Evolutionary conservation across 148 eudicot species (phyloP).

Genomic region (Limonium bicolor): DNA sequence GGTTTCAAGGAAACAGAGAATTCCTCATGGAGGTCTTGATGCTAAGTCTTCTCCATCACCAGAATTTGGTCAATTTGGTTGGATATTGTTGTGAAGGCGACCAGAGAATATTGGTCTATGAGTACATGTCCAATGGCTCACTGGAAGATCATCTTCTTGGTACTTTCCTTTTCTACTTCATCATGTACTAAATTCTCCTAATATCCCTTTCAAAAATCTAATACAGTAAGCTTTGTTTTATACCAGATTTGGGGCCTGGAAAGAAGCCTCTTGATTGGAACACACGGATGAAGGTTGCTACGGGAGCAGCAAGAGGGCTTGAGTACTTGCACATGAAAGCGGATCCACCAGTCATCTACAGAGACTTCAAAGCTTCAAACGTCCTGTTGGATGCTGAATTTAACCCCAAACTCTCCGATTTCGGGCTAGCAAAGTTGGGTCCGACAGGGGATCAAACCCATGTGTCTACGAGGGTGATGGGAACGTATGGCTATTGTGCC

Average conservation of each 20-base stretch:
- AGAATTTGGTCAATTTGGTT: constrained; percentile 50
- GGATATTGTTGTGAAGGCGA: constrained; percentile 71
- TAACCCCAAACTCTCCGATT: constrained; percentile 31
- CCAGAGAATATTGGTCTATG: constrained; percentile 55
- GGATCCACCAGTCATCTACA: constrained; percentile 32
- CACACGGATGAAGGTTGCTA: constrained; percentile 4
- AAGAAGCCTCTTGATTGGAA: constrained; percentile 2
- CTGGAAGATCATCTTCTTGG: constrained; percentile 72
- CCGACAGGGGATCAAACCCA: constrained; percentile 1
- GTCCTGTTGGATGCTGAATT: constrained; percentile 28
- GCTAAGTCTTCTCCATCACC: constrained; percentile 54
- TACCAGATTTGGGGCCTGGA: neutral
- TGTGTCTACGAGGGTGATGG: neutral
- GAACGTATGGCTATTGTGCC: constrained; percentile 4
- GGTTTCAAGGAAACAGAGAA: constrained; percentile 62
- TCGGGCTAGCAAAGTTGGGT: constrained; percentile 9
- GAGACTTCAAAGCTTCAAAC: constrained; percentile 32
- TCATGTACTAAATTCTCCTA: too few relatives aligned
- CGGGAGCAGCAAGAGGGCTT: constrained; percentile 20
- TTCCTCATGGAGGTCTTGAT: constrained; percentile 65
- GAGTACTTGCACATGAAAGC: constrained; percentile 28
- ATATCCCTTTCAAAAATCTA: too few relatives aligned
- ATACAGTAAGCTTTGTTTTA: neutral
- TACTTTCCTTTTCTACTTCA: too few relatives aligned
- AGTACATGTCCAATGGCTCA: constrained; percentile 64